Conservation (phyloP, 2,329 filamentous ascomycete species). For the Cadophora gregata region DNA sequence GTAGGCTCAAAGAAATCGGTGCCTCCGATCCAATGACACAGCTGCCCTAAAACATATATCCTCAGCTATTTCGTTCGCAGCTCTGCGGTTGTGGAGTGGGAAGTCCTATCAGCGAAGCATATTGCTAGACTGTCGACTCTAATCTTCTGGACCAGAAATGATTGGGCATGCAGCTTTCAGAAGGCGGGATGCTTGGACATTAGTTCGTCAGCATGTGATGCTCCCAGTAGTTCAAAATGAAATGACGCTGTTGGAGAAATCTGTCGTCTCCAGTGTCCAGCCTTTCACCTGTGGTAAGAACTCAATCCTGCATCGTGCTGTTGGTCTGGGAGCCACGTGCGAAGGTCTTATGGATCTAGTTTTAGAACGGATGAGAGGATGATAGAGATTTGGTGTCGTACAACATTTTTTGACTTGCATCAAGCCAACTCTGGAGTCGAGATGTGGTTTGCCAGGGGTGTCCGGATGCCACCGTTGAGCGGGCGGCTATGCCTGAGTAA, state of each 20-base stretch:
- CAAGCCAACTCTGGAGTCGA: not conserved
- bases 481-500: not conserved
- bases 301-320: constrained; percentile 2
- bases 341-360: not conserved
- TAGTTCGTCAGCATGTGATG: constrained; percentile 4
- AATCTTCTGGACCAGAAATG: not conserved
- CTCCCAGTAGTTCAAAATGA: not conserved
- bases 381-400: not conserved
- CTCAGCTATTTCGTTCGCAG: not conserved
- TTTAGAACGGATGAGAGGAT: constrained; percentile 7
- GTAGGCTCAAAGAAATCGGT: not conserved
- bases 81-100: not conserved
- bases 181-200: not conserved
- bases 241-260: constrained; percentile 6
- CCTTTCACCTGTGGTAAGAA: constrained; percentile 4
- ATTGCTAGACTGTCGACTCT: not conserved
- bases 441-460: constrained; percentile 12
- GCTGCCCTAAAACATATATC: not conserved
- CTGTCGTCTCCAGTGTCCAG: not conserved
- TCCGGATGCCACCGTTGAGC: constrained; percentile 2
- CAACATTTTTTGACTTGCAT: not conserved
- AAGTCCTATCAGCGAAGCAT: not conserved
- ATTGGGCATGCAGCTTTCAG: not conserved
- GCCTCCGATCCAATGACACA: not conserved
- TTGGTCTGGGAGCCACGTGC: not conserved